Evolutionary conservation across 345 rosid genomes (phyloP), one percentile per base, ranked within the genome.

Genomic region (Eutrema heterophyllum): DNA sequence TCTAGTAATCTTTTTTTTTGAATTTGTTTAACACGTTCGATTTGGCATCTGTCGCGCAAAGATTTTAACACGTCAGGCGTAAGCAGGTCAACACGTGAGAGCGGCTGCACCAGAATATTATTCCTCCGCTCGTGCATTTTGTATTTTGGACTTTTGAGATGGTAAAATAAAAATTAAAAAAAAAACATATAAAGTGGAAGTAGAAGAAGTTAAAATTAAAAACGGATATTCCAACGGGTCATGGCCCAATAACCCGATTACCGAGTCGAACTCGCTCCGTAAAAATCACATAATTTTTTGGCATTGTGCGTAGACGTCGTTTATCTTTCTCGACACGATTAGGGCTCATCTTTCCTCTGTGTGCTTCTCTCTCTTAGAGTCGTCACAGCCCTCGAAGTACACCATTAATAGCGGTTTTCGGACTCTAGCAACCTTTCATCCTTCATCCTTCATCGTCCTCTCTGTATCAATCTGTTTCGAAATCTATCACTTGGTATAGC

Each of bases 251-350:
- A 68, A 68, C 72, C 72, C 51, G 71, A 40, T n/a, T 38, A n/a
- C 52, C 18, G 52, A 68, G 52, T 68, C 72, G 72, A 68, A 68
- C 53, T 41, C 72, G 72, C 63, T 68, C 40, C 40, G 71, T 67
- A 52, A 67, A 21, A 38, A 63, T 51, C 70, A 35, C 60, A 50
- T n/a, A 36, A 9, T 6, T 29, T 32, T 40, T n/a, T n/a, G n/a
- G n/a, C n/a, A n/a, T n/a, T n/a, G n/a, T n/a, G n/a, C n/a, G n/a
- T n/a, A n/a, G n/a, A n/a, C n/a, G 38, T 43, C 51, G 55, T 64
- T 62, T 43, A 41, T 62, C 55, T 64, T 64, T 64, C 56, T 64
- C 69, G 32, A 6, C 30, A 48, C 69, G 69, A 48, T 64, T 64
- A 64, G 44, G 69, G 45, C 56, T 64, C 69, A 48, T 48, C 69